Percentiles rank a stretch among this genome's conserved stretches.
Evolutionary conservation across 306 rosid genomes (phyloP).

Genomic region (Erythrophleum fordii): DNA sequence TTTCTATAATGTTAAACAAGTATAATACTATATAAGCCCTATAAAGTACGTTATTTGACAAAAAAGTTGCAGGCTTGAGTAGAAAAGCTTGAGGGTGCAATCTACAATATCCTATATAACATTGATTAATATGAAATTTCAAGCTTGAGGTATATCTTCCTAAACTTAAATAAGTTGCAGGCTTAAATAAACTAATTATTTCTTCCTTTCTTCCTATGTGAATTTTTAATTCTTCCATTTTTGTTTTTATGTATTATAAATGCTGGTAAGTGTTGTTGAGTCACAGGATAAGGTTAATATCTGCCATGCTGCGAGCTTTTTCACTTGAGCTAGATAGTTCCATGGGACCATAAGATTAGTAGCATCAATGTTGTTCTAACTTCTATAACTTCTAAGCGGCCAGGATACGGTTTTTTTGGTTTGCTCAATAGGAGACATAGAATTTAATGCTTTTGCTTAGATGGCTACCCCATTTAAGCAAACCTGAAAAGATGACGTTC

Average conservation of each 20-base stretch:
- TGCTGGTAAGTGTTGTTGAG: no score
- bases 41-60: constrained; percentile 9
- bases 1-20: not conserved
- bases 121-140: not conserved
- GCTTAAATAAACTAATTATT: not conserved
- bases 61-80: not conserved
- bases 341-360: not conserved
- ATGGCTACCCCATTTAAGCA: not conserved
- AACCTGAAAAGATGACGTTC: not conserved
- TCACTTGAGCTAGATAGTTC: not conserved
- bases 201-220: not conserved
- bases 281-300: no score
- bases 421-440: not conserved
- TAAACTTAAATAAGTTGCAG: no score
- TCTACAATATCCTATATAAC: not conserved
- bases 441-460: not conserved
- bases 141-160: not conserved
- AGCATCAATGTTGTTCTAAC: not conserved
- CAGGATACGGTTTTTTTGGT: not conserved
- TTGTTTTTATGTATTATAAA: not conserved
- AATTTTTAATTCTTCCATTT: not conserved
- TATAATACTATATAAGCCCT: not conserved
- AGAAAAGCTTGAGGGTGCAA: not conserved
- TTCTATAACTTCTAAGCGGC: not conserved
- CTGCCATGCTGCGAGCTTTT: no score